phyloP scores from a whole-genome alignment of 768 basidiomycete genomes.

The Filobasidium floriforme region DNA sequence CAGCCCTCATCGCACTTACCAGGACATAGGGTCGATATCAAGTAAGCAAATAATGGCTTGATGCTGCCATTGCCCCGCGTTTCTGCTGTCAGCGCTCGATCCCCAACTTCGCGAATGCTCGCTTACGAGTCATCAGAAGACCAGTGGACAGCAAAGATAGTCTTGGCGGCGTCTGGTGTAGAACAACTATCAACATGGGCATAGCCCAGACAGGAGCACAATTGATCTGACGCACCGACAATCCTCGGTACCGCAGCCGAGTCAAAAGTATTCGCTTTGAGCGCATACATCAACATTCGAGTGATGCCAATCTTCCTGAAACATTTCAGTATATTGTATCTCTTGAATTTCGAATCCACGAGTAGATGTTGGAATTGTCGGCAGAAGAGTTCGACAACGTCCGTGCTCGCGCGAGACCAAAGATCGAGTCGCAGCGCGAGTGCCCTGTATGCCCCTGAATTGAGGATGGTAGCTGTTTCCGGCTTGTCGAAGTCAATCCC shows the following conservation, averaged over 20 bases:
- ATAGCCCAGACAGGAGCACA: not conserved
- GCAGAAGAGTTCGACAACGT: slow-evolving; percentile 70
- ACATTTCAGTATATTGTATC: slow-evolving; percentile 69
- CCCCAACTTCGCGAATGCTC: not conserved
- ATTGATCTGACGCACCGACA: slow-evolving; percentile 41
- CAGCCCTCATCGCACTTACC: not conserved
- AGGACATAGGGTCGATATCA: slow-evolving; percentile 66
- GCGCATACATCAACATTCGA: slow-evolving; percentile 67
- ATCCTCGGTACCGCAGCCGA: slow-evolving; percentile 57
- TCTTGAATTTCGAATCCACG: slow-evolving; percentile 60
- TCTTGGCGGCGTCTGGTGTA: not conserved
- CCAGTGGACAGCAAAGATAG: slow-evolving; percentile 32
- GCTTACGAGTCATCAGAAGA: slow-evolving; percentile 38
- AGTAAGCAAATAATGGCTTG: slow-evolving; percentile 76
- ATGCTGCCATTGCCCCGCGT: slow-evolving; percentile 42
- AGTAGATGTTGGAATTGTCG: slow-evolving; percentile 75
- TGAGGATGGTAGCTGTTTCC: slow-evolving; percentile 76
- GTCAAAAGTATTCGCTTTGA: slow-evolving; percentile 72
- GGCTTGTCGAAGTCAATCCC: slow-evolving; percentile 75
- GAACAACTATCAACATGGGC: slow-evolving; percentile 15
- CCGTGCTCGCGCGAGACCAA: slow-evolving; percentile 65
- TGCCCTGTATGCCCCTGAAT: slow-evolving; percentile 69
- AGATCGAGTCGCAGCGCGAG: slow-evolving; percentile 85
- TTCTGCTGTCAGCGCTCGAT: not conserved
- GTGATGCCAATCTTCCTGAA: slow-evolving; percentile 65